Percentiles rank a stretch among this genome's conserved stretches.
Conservation (phyloP, 139 green algal species). For the Chlorella sp. region DNA sequence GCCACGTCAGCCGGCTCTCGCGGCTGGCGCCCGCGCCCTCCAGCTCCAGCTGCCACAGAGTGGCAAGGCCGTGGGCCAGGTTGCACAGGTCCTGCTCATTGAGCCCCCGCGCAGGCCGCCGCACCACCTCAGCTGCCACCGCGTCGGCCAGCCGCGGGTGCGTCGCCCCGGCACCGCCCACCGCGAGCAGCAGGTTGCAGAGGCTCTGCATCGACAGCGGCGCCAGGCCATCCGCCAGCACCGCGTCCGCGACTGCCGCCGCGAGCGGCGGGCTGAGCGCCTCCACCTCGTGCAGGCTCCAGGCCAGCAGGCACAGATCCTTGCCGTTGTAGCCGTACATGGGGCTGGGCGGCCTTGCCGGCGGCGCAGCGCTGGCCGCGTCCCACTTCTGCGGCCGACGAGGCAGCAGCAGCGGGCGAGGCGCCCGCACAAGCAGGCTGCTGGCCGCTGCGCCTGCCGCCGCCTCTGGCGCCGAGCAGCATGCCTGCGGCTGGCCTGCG, state of each 20-base stretch:
- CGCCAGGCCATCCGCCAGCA: neutral
- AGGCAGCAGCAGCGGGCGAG: too few relatives aligned
- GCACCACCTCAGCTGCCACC: slow-evolving; percentile 10
- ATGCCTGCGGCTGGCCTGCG: too few relatives aligned
- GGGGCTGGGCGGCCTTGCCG: too few relatives aligned
- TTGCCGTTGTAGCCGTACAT: too few relatives aligned
- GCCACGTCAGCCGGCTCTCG: slow-evolving; percentile 6
- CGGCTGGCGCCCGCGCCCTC: neutral
- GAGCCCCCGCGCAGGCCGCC: neutral
- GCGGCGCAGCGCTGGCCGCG: too few relatives aligned
- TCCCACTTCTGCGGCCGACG: too few relatives aligned
- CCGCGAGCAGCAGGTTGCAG: neutral
- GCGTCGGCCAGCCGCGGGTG: slow-evolving; percentile 3
- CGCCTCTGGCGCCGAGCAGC: neutral
- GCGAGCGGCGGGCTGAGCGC: neutral
- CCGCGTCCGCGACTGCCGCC: too few relatives aligned
- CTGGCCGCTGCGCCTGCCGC: neutral
- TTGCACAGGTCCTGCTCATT: neutral
- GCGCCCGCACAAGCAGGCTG: too few relatives aligned
- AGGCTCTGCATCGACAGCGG: neutral
- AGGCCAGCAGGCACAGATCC: slow-evolving; percentile 23
- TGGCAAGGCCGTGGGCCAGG: neutral
- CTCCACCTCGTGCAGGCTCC: slow-evolving; percentile 13
- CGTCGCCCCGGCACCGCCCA: too few relatives aligned
- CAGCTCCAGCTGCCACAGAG: slow-evolving; percentile 1